A percentile compares a stretch with the other conserved stretches of the same genome.
phyloP scores from a whole-genome alignment of 2,329 filamentous ascomycete genomes.

The Penicillium freii region DNA sequence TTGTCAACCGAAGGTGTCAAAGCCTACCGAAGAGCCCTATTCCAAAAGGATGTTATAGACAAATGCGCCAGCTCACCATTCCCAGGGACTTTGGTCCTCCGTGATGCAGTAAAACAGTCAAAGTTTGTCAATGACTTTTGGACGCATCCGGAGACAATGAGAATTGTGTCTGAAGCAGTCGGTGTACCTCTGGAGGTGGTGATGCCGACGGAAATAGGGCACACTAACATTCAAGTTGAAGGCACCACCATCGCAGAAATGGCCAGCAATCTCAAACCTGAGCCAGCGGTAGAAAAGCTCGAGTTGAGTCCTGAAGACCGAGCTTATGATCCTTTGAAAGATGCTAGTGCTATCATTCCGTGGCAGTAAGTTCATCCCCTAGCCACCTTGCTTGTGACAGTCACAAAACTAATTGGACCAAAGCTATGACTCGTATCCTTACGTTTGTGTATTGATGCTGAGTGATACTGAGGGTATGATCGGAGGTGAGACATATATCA shows the following conservation, averaged over 20 bases:
- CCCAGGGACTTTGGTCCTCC: conserved; percentile 23
- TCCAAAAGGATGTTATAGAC: conserved; percentile 10
- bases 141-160: conserved; percentile 25
- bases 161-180: conserved; percentile 22
- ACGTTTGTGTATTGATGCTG: conserved; percentile 34
- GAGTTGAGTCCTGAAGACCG: conserved; percentile 14
- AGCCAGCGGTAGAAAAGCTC: conserved; percentile 17
- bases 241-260: conserved; percentile 18
- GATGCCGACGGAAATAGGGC: conserved; percentile 28
- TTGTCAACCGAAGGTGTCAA: conserved; percentile 12
- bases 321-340: conserved; percentile 21
- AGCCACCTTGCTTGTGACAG: background rate
- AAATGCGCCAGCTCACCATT: conserved; percentile 17
- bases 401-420: background rate
- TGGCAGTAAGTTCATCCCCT: conserved; percentile 22
- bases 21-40: conserved; percentile 15
- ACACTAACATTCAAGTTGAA: conserved; percentile 27
- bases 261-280: conserved; percentile 12
- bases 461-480: conserved; percentile 28
- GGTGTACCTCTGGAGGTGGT: conserved; percentile 23
- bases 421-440: conserved; percentile 23
- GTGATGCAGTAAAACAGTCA: conserved; percentile 22
- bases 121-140: conserved; percentile 26
- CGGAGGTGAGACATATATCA: conserved; percentile 31
- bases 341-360: conserved; percentile 18